Evolutionary conservation across 805 yeast species (phyloP), one percentile per base, ranked within the genome.

Genomic region (Candida sanyiensis): DNA sequence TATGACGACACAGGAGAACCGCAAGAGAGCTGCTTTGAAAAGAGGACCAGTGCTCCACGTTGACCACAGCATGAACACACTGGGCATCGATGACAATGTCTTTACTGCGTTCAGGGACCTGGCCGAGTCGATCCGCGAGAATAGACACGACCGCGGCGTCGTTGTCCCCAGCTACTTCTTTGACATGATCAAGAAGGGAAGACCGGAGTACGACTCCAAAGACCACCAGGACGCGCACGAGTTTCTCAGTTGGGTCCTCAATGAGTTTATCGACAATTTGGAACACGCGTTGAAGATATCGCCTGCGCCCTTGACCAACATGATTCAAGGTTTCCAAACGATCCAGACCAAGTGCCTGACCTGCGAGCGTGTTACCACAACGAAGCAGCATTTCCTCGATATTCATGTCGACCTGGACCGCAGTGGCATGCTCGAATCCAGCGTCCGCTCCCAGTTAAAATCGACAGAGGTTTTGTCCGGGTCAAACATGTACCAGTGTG

Each of bases 181-280:
- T 31, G 81, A 77, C 33, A 80, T 81, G 38, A 66, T 90, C 39
- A 90, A 87, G 58, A 73, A 73, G 40, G 89, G 85, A 48, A 93
- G 90, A 57, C 84, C 80, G 50, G 65, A 90, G 51, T 93, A 93
- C 59, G 69, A 95, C 45, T 81, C 87, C 41, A 79, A 84, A 30
- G 89, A 88, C 96, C 98, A 93, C 58, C 98, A 93, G 57, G 98
- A 93, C 66, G 97, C 97, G 5, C 98, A 93, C 61, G 98, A 93
- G 62, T 93, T 93, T 60, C 71, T 89, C 56, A 90, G 89, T 58
- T 89, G 84, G 54, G 58, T 89, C 49, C 66, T 93, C 38, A 93
- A 93, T 59, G 88, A 84, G 46, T 70, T 83, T 13, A 65, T 83
- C 35, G 75, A 73, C 20, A 55, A 50, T 23, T 38, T 61, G 62